Evolutionary conservation across 169 alveolate genomes (phyloP), one percentile per base, ranked within the genome.

Genomic region (Eimeria acervulina): DNA sequence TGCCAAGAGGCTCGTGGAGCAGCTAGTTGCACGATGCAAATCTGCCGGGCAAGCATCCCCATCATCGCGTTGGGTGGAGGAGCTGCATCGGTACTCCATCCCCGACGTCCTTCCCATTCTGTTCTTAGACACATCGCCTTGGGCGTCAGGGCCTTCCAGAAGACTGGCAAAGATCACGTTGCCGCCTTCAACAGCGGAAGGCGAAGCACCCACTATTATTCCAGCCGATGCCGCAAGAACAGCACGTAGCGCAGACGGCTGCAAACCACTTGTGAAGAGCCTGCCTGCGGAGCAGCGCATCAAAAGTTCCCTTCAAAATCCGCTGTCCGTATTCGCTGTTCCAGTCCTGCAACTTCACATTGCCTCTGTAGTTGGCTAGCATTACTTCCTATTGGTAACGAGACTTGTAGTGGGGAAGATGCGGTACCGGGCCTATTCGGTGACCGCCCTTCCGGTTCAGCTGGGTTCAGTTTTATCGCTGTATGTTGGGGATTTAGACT

Each of bases 231-330:
- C 47, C 19, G 59, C 93, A 42, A 40, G 61, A 21, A 13, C 63
- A 38, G 42, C 55, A 23, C 23, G 81, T 23, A 28, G 23, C n/a
- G 23, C 55, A 61, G 55, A 5, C 55, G 83, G 44, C 17, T 61
- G 63, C 47, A 87, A 33, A n/a, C 7, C 63, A 61, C 42, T 33
- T 6, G 23, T 55, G 63, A 55, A 87, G 83, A 83, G 91, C 72
- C 83, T 87, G 28, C 70, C 81, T 26, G 93, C 93, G 28, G 93
- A 87, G 80, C 93, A 87, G 61, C 93, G 93, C 63, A 83, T 87
- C 31, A 87, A 87, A 40, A 47, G 93, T 33, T 87, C 93, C 72
- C 81, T 87, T 10, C 93, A 87, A 51, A 87, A 87, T 61, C 93
- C 93, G 6, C 93, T 87, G 93, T 87, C 63, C 78, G 93, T 61